Base-by-base conservation (phyloP, 257 asterid species). In the Galeopsis tetrahit region DNA sequence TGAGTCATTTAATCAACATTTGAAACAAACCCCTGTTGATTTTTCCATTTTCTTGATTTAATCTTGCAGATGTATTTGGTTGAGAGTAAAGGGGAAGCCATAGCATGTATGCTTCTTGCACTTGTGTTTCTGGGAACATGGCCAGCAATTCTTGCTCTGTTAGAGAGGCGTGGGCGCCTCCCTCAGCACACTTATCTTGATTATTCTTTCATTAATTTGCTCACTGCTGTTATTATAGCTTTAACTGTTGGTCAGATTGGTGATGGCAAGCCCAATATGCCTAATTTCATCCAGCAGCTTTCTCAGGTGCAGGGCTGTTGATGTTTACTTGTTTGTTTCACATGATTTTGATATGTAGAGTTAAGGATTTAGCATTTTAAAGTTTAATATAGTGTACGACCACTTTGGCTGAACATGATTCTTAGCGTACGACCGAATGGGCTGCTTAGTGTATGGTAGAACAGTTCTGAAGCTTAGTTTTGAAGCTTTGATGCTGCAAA, bases 131-230 rank as follows among this genome's bases (percentile, higher is more conserved):
- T 86, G 58, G 92, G 92, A 1, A 86, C 92, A 11, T 84, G 87
- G 89, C 92, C 92, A 5, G 87, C 92, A 0, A 17, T 84, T 51
- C 39, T 84, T 33, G 75, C 85, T 13, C 74, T 59, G 1, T 57
- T 86, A 7, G 92, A 82, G 74, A 53, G 92, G 63, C 84, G 89
- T 0, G 92, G 92, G 1, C 80, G 89, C 11, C 86, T 86, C 2
- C 89, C 91, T 0, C 89, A 86, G 70, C 91, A 84, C 77, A 86
- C 83, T 6, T 86, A 82, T 40, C 85, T 86, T 10, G 92, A 86
- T 63, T 86, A 82, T 68, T 65, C 89, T 0, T 0, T 84, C 44
- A 49, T 77, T 0, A 84, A 84, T 64, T 65, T 84, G 10, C 44
- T 86, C 39, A 56, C 82, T 46, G 92, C 87, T 55, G 10, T 82